A percentile compares a stretch with the other conserved stretches of the same genome.
Evolutionary conservation across 2,329 filamentous ascomycete genomes (phyloP).

Genomic region (Lecanicillium sp.): DNA sequence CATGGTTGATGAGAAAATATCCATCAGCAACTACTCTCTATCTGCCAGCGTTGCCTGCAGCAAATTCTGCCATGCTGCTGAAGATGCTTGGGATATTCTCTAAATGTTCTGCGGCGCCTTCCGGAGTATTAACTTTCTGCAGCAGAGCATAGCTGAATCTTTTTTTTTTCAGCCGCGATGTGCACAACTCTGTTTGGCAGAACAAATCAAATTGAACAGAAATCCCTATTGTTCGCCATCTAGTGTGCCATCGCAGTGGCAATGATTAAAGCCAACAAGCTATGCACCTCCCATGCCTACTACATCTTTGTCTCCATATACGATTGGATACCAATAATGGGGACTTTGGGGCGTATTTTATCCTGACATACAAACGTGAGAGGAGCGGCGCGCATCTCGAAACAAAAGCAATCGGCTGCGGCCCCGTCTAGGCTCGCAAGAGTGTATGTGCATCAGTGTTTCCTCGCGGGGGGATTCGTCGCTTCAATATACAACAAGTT

Average conservation of each 20-base stretch:
- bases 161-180: background rate
- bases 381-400: no score
- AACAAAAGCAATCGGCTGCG: background rate
- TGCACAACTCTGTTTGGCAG: background rate
- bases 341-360: background rate
- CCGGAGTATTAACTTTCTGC: background rate
- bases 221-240: background rate
- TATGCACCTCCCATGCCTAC: no score
- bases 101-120: conserved; percentile 34
- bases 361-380: background rate
- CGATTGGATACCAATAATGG: no score
- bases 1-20: conserved; percentile 94
- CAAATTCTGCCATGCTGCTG: conserved; percentile 98
- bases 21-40: conserved; percentile 96
- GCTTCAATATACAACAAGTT: no score
- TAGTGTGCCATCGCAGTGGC: background rate
- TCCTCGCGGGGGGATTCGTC: background rate
- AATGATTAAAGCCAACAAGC: no score
- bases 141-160: background rate
- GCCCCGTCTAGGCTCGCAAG: background rate
- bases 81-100: conserved; percentile 92
- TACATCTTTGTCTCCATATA: no score
- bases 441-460: background rate
- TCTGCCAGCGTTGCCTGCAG: conserved; percentile 97
- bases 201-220: background rate